Evolutionary conservation across 2,329 filamentous ascomycete genomes (phyloP), one percentile per base, ranked within the genome.

Genomic region (Diaporthe vaccinii): DNA sequence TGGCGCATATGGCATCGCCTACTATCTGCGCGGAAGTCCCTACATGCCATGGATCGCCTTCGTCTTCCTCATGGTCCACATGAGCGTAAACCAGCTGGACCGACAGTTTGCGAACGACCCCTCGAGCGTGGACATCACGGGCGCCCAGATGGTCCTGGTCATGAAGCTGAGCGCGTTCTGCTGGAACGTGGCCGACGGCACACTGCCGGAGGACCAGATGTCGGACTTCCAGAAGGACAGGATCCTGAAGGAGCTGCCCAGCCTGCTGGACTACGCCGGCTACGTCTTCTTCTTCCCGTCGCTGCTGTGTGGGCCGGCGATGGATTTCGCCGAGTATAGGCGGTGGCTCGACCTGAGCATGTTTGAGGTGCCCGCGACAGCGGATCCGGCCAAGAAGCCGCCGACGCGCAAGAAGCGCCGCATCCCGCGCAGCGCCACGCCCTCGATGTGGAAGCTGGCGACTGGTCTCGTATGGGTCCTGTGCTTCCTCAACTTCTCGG

Each of bases 1-100:
- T 25, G 96, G 92, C 68, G 91, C 94, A 69, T 99, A 98, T 82
- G 87, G 89, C 78, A 97, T 99, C 79, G 94, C 96, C 71, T 91
- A 93, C 78, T 96, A 92, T 82, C 87, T 98, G 59, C 90, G 95
- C 78, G 84, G 83, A 49, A 96, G 95, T 28, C 95, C 95, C 0
- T 94, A 96, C 82, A 99, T 99, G 97, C 97, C 97, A 86, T 99
- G 97, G 97, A 89, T 98, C 68, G 95, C 92, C 76, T 99, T 99
- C 84, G 88, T 95, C 68, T 98, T 98, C 82, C 87, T 98, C 74
- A 98, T 99, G 96, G 93, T 93, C 73, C 96, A 99, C 85, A 94
- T 98, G 93, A 96, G 96, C 61, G 83, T 96, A 80, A 98, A 92
- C 83, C 97, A 99, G 83, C 93, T 99, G 77, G 87, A 91, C 75